Conservation (phyloP, 2,329 filamentous ascomycete genomes). For the Trichoderma oligosporum region DNA sequence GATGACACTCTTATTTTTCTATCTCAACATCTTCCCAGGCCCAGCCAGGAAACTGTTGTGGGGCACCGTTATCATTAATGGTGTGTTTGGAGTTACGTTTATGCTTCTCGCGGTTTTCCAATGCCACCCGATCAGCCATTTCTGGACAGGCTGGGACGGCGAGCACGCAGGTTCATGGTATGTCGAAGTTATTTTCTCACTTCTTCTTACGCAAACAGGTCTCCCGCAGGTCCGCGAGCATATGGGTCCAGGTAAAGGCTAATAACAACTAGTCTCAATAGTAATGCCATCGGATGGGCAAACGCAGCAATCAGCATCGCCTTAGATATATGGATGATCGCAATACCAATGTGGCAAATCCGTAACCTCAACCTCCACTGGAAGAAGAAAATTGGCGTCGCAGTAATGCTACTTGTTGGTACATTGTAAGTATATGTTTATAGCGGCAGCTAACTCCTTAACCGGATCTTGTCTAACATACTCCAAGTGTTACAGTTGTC, state of each 20-base stretch:
- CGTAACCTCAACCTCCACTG: conserved; percentile 33
- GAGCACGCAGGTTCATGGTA: background rate
- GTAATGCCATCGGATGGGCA: conserved; percentile 40
- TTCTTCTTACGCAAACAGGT: background rate
- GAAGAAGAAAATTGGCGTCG: conserved; percentile 42
- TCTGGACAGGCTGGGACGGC: conserved; percentile 32
- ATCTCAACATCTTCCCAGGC: conserved; percentile 41
- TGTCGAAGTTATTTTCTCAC: background rate
- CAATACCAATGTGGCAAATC: conserved; percentile 39
- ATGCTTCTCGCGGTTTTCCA: conserved; percentile 35
- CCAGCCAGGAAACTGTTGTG: conserved; percentile 30
- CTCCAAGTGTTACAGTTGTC: conserved; percentile 30
- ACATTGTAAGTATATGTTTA: conserved; percentile 31
- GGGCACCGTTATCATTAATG: conserved; percentile 32
- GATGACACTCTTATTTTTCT: conserved; percentile 41
- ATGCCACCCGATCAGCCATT: conserved; percentile 38
- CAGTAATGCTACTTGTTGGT: conserved; percentile 43
- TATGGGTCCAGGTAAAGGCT: conserved; percentile 37
- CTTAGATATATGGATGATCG: conserved; percentile 43
- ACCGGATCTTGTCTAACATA: background rate
- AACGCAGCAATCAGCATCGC: conserved; percentile 41
- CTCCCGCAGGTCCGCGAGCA: too few species aligned
- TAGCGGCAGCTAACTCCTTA: background rate
- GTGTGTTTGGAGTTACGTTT: conserved; percentile 32
- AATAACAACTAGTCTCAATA: conserved; percentile 36